Base-by-base conservation (phyloP, 140 eudicot genomes). In the Anethum foeniculum region DNA sequence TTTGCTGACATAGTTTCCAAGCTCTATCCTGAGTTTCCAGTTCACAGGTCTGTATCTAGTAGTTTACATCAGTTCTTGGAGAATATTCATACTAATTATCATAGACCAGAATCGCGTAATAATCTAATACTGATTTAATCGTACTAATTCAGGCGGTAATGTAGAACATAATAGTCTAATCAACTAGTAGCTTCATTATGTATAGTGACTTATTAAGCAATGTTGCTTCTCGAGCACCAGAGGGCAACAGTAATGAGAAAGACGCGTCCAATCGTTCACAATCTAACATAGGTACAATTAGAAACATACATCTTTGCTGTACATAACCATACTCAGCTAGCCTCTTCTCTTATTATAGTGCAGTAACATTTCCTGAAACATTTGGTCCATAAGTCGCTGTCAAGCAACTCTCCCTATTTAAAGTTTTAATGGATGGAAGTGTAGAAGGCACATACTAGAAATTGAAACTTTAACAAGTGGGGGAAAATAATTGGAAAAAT, bases 1-100 rank as follows among this genome's bases (percentile, higher is more conserved):
- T 90, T 92, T 83, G 96, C 96, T 27, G 78, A 79, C 15, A 87
- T 56, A 25, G 88, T 87, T 77, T 81, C 89, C 51, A 78, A 81
- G 80, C 90, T 90, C 82, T 90, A 72, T 77, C 92, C 94, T 13
- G 89, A 88, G 79, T 90, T 88, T 82, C 89, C 89, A 1, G 83
- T 90, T 86, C 90, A 88, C 90, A 90, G 92, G 95, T 86, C 18
- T 30, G 36, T 30, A 21, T 75, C 39, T 27, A 54, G 5, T 25
- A 13, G 34, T 23, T 13, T 75, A 46, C 27, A 28, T 47, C 25
- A 13, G 7, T 46, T 15, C 5, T 3, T 12, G 6, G n/a, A 75
- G 78, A 46, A 13, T 13, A 65, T 65, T 32, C 44, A 68, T 68
- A 14, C 1, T 67, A 12, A 14, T 30, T 65, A 13, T 27, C 39